Base-by-base conservation (phyloP, 306 rosid genomes). In the Alnus rubra region DNA sequence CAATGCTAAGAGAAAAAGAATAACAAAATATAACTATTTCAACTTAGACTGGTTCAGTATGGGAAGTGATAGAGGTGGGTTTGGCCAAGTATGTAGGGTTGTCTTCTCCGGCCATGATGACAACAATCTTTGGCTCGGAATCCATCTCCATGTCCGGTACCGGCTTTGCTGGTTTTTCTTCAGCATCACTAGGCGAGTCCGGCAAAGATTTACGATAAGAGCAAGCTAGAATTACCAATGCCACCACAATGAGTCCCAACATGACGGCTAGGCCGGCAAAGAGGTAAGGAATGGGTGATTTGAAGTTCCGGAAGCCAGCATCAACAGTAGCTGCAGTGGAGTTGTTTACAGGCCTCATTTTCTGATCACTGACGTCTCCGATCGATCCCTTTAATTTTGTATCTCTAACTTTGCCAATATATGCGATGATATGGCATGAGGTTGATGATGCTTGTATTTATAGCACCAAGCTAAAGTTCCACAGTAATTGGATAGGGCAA, bases 51-150 rank as follows among this genome's bases (percentile, higher is more conserved):
- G 16, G 48, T 31, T 76, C 30, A 5, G 28, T 0, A 31, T 73
- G 74, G 75, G n/a, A 16, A 39, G 76, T 60, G 65, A 86, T 50
- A 50, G 76, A 18, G 9, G 78, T 8, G 1, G 96, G 97, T 30
- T 78, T 83, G 63, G 97, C 98, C 84, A 94, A 85, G 85, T 78
- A 85, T 5, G 97, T 86, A 30, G 98, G 97, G 49, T 74, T 89
- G 6, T 54, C 78, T 42, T 91, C 97, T 65, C 98, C 98, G 0
- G 97, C 89, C 97, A 94, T 91, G 31, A 92, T 85, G 14, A 92
- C 97, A 71, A 91, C 90, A 50, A 91, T 78, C 76, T 85, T 82
- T 3, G 92, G 86, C 73, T 87, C 88, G 0, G 78, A 75, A 76
- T 52, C 44, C 42, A 13, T 45, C 49, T 50, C 83, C 68, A 50